Evolutionary conservation across 768 basidiomycete genomes (phyloP).

Genomic region (Kwoniella mangroviensis): DNA sequence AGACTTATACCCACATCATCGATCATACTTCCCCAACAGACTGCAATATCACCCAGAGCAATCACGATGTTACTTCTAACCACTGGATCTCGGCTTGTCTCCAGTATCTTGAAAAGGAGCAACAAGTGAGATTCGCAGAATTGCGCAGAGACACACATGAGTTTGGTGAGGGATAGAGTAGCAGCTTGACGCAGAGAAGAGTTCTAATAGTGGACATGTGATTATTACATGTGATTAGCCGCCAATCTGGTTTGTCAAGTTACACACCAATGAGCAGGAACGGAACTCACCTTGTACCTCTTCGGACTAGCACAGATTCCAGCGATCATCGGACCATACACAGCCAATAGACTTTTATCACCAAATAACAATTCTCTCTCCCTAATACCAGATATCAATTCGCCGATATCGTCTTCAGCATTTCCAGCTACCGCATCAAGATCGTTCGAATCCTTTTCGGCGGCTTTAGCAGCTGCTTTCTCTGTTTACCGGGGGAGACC

Average conservation of each 20-base stretch:
- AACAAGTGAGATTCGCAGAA: constrained; percentile 91
- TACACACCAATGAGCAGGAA: neutral
- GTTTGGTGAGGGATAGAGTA: constrained; percentile 87
- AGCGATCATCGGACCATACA: constrained; percentile 88
- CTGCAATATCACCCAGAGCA: constrained; percentile 94
- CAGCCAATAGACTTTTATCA: constrained; percentile 73
- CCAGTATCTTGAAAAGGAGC: constrained; percentile 89
- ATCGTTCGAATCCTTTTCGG: constrained; percentile 69
- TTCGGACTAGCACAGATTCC: constrained; percentile 88
- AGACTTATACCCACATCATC: constrained; percentile 78
- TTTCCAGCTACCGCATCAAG: constrained; percentile 96
- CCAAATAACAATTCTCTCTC: constrained; percentile 89
- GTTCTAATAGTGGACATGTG: constrained; percentile 64
- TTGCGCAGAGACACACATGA: constrained; percentile 90
- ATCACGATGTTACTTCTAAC: constrained; percentile 97
- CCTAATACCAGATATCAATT: constrained; percentile 78
- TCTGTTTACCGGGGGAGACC: constrained; percentile 53
- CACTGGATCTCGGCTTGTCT: constrained; percentile 84
- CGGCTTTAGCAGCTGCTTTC: constrained; percentile 62
- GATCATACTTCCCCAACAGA: constrained; percentile 95
- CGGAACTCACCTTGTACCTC: constrained; percentile 75
- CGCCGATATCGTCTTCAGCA: constrained; percentile 97
- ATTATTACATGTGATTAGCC: neutral
- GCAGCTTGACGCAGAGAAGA: constrained; percentile 82
- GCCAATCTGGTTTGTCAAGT: neutral